A percentile compares a stretch with the other conserved stretches of the same genome.
Evolutionary conservation across 202 grass and related monocot genomes (phyloP).

Genomic region (Cymbopogon flexuosus): DNA sequence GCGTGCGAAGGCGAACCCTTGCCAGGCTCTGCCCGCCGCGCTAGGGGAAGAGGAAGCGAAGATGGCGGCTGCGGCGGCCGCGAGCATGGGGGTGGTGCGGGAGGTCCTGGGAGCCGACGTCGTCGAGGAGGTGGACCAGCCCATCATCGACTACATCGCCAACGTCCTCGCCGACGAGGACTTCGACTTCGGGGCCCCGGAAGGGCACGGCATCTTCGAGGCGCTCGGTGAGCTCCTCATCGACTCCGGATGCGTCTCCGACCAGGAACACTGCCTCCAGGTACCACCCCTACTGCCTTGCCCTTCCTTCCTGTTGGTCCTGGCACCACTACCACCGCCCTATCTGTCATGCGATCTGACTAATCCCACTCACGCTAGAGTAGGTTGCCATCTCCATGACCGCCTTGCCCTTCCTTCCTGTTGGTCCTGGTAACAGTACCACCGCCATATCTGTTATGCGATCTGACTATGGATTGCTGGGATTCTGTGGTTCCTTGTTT

Average conservation of each 20-base stretch:
- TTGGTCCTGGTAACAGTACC: neutral
- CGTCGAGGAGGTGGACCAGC: constrained; percentile 58
- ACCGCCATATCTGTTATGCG: neutral
- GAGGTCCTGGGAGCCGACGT: constrained; percentile 66
- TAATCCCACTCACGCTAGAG: neutral
- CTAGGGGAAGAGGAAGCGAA: neutral
- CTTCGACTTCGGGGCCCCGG: constrained; percentile 76
- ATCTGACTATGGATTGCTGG: neutral
- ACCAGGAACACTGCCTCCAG: constrained; percentile 55
- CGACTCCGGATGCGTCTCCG: constrained; percentile 63
- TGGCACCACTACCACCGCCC: neutral
- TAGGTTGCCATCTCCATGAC: neutral
- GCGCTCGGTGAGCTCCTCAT: constrained; percentile 85
- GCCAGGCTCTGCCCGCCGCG: too few species aligned
- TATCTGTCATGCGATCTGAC: neutral
- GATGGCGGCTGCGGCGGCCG: constrained; percentile 40
- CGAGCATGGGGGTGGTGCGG: constrained; percentile 74
- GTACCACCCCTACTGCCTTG: constrained; percentile 19
- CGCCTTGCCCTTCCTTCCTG: neutral
- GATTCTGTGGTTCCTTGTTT: neutral
- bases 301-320: neutral
- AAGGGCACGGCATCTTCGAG: constrained; percentile 73
- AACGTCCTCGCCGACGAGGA: constrained; percentile 98
- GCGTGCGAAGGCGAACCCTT: too few species aligned
- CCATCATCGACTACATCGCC: constrained; percentile 90